Evolutionary conservation across 106 monocot species (phyloP), one percentile per base, ranked within the genome.

Genomic region (Dioscorea dumetorum): DNA sequence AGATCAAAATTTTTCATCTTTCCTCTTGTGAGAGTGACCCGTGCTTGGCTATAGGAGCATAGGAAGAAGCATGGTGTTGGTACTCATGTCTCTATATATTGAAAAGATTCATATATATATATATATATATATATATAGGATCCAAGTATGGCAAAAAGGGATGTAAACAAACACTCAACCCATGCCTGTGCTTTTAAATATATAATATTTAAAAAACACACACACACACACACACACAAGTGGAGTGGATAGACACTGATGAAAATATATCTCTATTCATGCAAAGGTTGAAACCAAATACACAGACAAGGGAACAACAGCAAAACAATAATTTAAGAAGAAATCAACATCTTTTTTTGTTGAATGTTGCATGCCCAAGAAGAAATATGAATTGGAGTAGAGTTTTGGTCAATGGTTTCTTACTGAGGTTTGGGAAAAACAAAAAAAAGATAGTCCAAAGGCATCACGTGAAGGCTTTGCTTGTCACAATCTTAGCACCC

Each of bases 401-500:
- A 65, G 12, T 19, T 24, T 24, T 66, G 73, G 73, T 73, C 73
- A 73, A 73, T 73, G 73, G 28, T 57, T 28, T 15, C 48, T 73
- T 73, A 70, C 62, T 50, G 66, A 71, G 65, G 18, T 28, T 28
- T 28, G 15, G 54, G 19, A 5, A 54, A 54, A 54, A 19, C 5
- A 16, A 18, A 16, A 12, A 51, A 51, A 13, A 17, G 56, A 65
- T 57, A 60, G 57, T 17, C 50, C 71, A 64, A 77, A 68, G 67
- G 34, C 31, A 67, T 78, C 78, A 78, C 78, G 78, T 78, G 78
- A 78, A 73, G 67, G 18, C 35, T 60, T 67, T 68, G 49, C 35
- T 49, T n/a, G 68, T 78, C 78, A 63, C 78, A 67, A 62, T 78
- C 73, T 67, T 62, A 50, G 71, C 72, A 16, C 24, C 62, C 67